A percentile compares a stretch with the other conserved stretches of the same genome.
Evolutionary conservation across 306 rosid genomes (phyloP).

Genomic region (Adenanthera pavonina): DNA sequence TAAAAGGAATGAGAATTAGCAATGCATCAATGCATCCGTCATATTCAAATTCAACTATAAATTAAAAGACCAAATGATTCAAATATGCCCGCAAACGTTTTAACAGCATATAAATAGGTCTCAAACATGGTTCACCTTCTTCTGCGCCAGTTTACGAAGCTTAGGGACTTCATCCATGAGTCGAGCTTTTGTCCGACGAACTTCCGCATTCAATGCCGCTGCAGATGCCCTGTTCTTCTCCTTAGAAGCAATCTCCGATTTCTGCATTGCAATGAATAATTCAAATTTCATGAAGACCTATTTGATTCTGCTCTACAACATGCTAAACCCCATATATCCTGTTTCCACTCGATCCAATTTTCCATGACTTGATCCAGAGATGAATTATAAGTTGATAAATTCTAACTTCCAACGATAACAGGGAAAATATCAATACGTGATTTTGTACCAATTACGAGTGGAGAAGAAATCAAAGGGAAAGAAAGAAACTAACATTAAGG

Average conservation of each 20-base stretch:
- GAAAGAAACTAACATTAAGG: slow-evolving; percentile 39
- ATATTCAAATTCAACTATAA: not conserved
- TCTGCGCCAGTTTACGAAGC: slow-evolving; percentile 63
- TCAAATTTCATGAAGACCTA: not conserved
- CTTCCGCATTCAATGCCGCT: slow-evolving; percentile 58
- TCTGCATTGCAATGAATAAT: slow-evolving; percentile 39
- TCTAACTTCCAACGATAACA: too few relatives aligned
- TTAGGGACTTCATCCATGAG: slow-evolving; percentile 87
- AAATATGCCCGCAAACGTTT: not conserved
- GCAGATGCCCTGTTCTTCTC: slow-evolving; percentile 48
- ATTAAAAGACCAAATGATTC: not conserved
- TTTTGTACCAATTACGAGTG: not conserved
- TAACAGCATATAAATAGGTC: not conserved
- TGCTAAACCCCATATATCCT: not conserved
- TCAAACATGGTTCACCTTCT: slow-evolving; percentile 58
- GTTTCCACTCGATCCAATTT: not conserved
- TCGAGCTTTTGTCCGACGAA: slow-evolving; percentile 56
- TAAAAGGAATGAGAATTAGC: slow-evolving; percentile 44
- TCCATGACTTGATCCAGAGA: not conserved
- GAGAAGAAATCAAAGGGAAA: not conserved
- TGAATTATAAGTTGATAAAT: not conserved
- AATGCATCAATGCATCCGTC: slow-evolving; percentile 9
- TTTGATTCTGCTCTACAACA: not conserved
- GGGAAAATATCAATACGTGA: not conserved
- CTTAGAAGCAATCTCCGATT: slow-evolving; percentile 45